Evolutionary conservation across 495 filamentous ascomycete genomes (phyloP).

Genomic region (Penicillium atrosanguineum): DNA sequence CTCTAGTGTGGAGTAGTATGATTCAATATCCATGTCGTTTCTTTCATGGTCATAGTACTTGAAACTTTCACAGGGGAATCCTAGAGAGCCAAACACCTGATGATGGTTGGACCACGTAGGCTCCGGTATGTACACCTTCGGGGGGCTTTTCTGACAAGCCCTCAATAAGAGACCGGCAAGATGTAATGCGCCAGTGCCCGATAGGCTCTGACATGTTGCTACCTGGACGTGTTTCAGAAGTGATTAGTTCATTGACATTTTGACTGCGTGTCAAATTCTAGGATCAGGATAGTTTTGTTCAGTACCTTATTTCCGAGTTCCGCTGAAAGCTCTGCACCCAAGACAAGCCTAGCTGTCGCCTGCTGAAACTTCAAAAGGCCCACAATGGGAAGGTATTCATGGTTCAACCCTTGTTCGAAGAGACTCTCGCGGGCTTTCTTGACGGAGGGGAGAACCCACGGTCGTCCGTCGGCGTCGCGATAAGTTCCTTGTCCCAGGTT

Average conservation of each 20-base stretch:
- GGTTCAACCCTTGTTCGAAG: conserved; percentile 11
- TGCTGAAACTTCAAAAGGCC: conserved; percentile 28
- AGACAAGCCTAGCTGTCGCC: conserved; percentile 16
- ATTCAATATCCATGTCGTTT: conserved; percentile 19
- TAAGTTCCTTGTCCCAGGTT: conserved; percentile 40
- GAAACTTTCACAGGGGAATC: conserved; percentile 25
- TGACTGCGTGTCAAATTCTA: too few relatives aligned
- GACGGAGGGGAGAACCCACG: conserved; percentile 42
- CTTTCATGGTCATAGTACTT: conserved; percentile 24
- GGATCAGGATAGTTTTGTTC: not conserved
- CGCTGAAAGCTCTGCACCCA: conserved; percentile 18
- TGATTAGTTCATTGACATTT: not conserved
- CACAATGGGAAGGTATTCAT: conserved; percentile 41
- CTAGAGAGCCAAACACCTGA: conserved; percentile 34
- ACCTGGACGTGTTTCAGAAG: conserved; percentile 4
- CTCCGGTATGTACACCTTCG: conserved; percentile 30
- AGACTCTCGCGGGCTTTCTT: conserved; percentile 15
- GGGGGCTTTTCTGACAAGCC: conserved; percentile 12
- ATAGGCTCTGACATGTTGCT: conserved; percentile 63
- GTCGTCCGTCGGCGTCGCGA: conserved; percentile 36
- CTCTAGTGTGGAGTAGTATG: conserved; percentile 19
- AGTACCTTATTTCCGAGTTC: not conserved
- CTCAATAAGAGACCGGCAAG: conserved; percentile 74
- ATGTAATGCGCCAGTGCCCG: conserved; percentile 82
- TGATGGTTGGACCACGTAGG: conserved; percentile 43